Evolutionary conservation across 305 asterid species (phyloP), one percentile per base, ranked within the genome.

Genomic region (Fraxinus paxiana): DNA sequence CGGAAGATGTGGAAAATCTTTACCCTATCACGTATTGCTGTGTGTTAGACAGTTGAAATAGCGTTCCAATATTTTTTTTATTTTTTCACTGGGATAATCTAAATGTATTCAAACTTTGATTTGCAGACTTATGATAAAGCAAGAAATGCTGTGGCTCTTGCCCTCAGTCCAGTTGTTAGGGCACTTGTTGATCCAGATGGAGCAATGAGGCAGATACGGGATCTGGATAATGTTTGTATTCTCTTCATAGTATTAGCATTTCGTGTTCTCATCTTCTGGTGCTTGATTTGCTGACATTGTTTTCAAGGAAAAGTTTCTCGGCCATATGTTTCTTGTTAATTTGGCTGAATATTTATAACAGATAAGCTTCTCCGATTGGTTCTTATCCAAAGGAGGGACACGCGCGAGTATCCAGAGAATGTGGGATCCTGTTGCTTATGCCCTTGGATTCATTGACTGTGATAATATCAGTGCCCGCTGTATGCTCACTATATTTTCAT

Each of bases 381-480:
- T 96, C 92, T 82, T 96, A 84, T 92, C 99, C 81, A 96, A 87
- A 91, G 99, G 99, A 5, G 99, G 99, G 33, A 94, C 99, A 13
- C 98, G 98, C 20, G 72, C 77, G 86, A 96, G 99, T 80, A 94
- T 96, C 81, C 98, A 91, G 90, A 93, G 96, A 86, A 94, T 96
- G 98, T 96, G 99, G 99, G 99, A 96, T 82, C 98, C 98, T 82
- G 99, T 96, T 80, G 98, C 99, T 77, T 96, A 96, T 93, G 99
- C 99, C 82, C 92, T 96, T 77, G 99, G 99, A 48, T 96, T 96
- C 90, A 96, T 94, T 63, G 98, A 96, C 84, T 94, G 98, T 82
- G 98, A 96, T 83, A 96, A 96, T 85, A 96, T 94, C 73, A 94
- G 99, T 87, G 99, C 99, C 65, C 98, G 99, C 48, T 96, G 99